Conservation (phyloP, 2,329 filamentous ascomycete genomes). For the Didymella sp. region DNA sequence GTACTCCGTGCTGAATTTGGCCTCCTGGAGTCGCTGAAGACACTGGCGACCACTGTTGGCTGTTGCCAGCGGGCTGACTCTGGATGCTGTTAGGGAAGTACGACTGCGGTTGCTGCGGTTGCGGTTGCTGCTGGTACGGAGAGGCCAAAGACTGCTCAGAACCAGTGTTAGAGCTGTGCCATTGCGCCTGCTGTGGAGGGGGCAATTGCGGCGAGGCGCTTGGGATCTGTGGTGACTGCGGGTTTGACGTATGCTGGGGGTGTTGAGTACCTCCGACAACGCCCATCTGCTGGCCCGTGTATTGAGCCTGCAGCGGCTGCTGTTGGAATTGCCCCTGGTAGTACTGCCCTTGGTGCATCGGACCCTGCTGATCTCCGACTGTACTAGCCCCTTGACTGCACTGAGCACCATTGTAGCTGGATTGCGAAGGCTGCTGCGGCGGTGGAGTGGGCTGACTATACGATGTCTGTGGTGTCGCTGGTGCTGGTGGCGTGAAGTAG, state of each 20-base stretch:
- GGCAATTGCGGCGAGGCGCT: slow-evolving; percentile 21
- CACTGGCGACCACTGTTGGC: slow-evolving; percentile 34
- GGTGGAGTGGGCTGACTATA: slow-evolving; percentile 20
- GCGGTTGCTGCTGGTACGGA: slow-evolving; percentile 5
- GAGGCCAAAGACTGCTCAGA: slow-evolving; percentile 9
- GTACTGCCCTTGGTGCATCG: slow-evolving; percentile 23
- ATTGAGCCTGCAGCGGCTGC: slow-evolving; percentile 20
- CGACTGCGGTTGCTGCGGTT: slow-evolving; percentile 13
- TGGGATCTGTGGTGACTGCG: slow-evolving; percentile 22
- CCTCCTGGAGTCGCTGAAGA: slow-evolving; percentile 26
- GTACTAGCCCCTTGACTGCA: slow-evolving; percentile 21
- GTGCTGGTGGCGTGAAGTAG: slow-evolving; percentile 36
- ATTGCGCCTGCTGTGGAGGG: slow-evolving; percentile 20
- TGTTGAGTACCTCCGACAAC: slow-evolving; percentile 28
- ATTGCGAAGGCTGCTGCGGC: slow-evolving; percentile 27
- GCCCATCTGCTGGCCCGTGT: slow-evolving; percentile 37
- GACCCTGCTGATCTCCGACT: slow-evolving; percentile 15
- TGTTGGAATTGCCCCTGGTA: slow-evolving; percentile 22
- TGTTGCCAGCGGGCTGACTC: slow-evolving; percentile 3
- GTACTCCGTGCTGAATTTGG: slow-evolving; percentile 19
- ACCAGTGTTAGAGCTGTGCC: neutral
- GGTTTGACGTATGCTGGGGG: slow-evolving; percentile 9
- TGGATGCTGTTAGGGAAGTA: slow-evolving; percentile 18
- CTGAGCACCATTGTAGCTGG: slow-evolving; percentile 21
- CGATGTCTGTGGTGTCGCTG: slow-evolving; percentile 20